Evolutionary conservation across 2,329 filamentous ascomycete species (phyloP), one percentile per base, ranked within the genome.

Genomic region (Talaromyces sp.): DNA sequence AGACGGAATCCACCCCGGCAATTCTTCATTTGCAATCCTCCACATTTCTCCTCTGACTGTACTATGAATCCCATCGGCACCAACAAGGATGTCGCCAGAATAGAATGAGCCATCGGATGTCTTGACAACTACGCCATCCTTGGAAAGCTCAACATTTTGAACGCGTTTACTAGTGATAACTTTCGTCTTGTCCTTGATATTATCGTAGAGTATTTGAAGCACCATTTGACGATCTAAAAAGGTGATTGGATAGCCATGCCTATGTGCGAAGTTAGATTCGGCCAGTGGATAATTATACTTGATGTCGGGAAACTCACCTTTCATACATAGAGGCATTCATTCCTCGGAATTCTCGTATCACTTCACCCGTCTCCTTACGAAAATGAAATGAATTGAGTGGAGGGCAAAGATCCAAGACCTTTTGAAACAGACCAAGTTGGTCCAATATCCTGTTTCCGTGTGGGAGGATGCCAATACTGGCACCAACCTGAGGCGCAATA

Each of bases 371-470:
- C 24, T 43, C 49, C 5, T 31, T 26, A n/a, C 49, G 49, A n/a
- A 58, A 27, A 24, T 53, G 43, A 43, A 43, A 43, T 13, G 38
- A 43, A 4, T 43, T 13, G 8, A 43, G 10, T 11, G 38, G 38
- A 43, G 38, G 38, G 14, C 38, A 43, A 7, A 43, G 38, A 43
- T 43, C 7, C 21, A 38, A 3, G n/a, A 73, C 63, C 13, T 64
- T 58, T 4, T 75, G 69, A 27, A 65, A 77, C 38, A 73, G 63
- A 0, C 80, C 81, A 0, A 85, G 66, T 66, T 85, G 83, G 56
- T 84, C 81, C 0, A 84, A 66, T 7, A 84, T 78, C 0, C 77
- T 72, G 4, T 69, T 60, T 0, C 78, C 78, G 19, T 79, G 73
- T 0, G 81, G 71, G 0, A 75, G 62, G 0, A 84, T 64, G 1